Conservation (phyloP, 192 early-diverging fungal species). For the Glomus cerebriforme region DNA sequence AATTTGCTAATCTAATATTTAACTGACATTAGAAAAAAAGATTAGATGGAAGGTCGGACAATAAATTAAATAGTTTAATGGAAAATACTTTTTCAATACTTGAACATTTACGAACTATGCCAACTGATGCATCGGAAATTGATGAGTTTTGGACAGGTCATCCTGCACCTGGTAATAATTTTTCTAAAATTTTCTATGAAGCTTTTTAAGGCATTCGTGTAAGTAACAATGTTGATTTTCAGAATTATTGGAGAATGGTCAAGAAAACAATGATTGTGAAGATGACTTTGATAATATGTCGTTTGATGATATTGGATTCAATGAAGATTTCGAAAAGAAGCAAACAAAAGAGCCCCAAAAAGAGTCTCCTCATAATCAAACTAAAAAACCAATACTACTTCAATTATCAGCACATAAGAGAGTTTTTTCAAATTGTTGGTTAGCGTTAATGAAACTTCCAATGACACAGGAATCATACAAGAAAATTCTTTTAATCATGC, state of each 20-base stretch:
- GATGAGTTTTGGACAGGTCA: slow-evolving; percentile 68
- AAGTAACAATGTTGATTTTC: not conserved
- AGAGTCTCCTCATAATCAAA: not conserved
- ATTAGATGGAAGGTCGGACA: slow-evolving; percentile 28
- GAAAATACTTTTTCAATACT: slow-evolving; percentile 64
- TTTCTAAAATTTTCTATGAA: too few species aligned
- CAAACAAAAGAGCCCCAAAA: slow-evolving; percentile 24
- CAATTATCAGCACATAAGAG: slow-evolving; percentile 55
- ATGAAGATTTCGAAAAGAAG: slow-evolving; percentile 18
- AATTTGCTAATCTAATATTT: not conserved
- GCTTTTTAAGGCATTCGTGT: not conserved
- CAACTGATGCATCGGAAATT: slow-evolving; percentile 53
- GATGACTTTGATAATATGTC: slow-evolving; percentile 35
- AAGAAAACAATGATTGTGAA: slow-evolving; percentile 39
- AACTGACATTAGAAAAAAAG: slow-evolving; percentile 37
- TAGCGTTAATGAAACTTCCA: slow-evolving; percentile 71
- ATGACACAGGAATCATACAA: slow-evolving; percentile 78
- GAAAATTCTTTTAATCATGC: slow-evolving; percentile 76
- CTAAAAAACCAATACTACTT: slow-evolving; percentile 10
- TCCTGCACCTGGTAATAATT: slow-evolving; percentile 44
- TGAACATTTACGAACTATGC: slow-evolving; percentile 59
- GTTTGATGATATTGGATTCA: slow-evolving; percentile 22
- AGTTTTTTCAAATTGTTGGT: slow-evolving; percentile 82
- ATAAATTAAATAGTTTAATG: slow-evolving; percentile 44
- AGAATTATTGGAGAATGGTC: slow-evolving; percentile 5